phyloP scores from a whole-genome alignment of 495 filamentous ascomycete genomes.

The Xylaria scruposa region DNA sequence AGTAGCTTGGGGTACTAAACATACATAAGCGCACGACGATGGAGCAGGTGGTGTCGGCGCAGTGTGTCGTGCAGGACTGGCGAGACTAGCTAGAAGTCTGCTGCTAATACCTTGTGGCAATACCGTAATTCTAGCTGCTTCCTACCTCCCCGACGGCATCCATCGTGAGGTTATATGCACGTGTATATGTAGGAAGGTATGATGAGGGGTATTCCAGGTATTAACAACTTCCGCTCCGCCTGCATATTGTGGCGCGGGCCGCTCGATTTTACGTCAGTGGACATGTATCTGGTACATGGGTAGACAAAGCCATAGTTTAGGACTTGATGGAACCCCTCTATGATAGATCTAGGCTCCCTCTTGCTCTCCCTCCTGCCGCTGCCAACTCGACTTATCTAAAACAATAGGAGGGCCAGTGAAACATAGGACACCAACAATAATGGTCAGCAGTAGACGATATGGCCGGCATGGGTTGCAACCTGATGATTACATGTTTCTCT shows the following conservation, averaged over 20 bases:
- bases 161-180: neutral
- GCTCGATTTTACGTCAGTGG: neutral
- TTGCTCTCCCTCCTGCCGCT: neutral
- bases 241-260: neutral
- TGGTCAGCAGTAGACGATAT: conserved; percentile 5
- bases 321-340: neutral
- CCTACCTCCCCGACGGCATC: neutral
- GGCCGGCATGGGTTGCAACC: conserved; percentile 3
- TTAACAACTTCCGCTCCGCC: neutral
- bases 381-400: neutral
- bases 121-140: neutral
- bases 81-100: neutral
- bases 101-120: conserved; percentile 11
- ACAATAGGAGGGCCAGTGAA: conserved; percentile 2
- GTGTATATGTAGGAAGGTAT: neutral
- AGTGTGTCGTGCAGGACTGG: conserved; percentile 5
- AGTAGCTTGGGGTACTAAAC: neutral
- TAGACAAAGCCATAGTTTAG: neutral
- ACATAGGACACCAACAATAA: neutral
- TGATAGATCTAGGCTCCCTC: neutral
- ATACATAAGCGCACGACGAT: neutral
- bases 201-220: conserved; percentile 17
- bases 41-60: conserved; percentile 10
- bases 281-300: conserved; percentile 5
- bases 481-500: neutral